Evolutionary conservation across 306 rosid genomes (phyloP).

Genomic region (Benincasa hispida): DNA sequence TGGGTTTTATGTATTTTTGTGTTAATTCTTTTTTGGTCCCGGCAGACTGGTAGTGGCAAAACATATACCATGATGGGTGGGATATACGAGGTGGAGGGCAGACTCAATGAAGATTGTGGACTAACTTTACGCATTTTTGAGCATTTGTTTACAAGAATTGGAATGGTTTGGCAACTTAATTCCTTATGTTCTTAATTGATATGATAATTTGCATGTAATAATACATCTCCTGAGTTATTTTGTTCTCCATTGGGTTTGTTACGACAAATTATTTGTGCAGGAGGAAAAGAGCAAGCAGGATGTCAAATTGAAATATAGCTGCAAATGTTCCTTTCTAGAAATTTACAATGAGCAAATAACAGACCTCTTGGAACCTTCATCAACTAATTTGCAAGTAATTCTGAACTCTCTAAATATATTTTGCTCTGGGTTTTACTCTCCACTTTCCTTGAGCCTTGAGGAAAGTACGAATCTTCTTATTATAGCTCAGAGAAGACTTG

Average conservation of each 20-base stretch:
- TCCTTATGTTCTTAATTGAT: constrained; percentile 5
- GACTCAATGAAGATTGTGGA: constrained; percentile 58
- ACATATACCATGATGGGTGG: constrained; percentile 99
- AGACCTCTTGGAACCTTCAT: constrained; percentile 89
- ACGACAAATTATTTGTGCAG: constrained; percentile 22
- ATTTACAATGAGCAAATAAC: constrained; percentile 93
- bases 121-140: constrained; percentile 86
- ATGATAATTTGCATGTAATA: constrained; percentile 1
- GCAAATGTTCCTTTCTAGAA: constrained; percentile 92
- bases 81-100: constrained; percentile 50
- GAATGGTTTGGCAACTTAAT: constrained; percentile 30
- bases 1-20: neutral
- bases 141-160: constrained; percentile 58
- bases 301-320: constrained; percentile 63
- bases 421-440: constrained; percentile 10
- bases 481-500: constrained; percentile 92
- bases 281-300: constrained; percentile 67
- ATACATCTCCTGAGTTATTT: neutral
- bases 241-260: constrained; percentile 14
- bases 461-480: constrained; percentile 8
- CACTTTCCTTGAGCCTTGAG: neutral
- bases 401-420: constrained; percentile 9
- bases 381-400: constrained; percentile 80
- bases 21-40: constrained; percentile 6
- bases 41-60: constrained; percentile 97